phyloP scores from a whole-genome alignment of 306 rosid genomes.

The Prunus davidiana region DNA sequence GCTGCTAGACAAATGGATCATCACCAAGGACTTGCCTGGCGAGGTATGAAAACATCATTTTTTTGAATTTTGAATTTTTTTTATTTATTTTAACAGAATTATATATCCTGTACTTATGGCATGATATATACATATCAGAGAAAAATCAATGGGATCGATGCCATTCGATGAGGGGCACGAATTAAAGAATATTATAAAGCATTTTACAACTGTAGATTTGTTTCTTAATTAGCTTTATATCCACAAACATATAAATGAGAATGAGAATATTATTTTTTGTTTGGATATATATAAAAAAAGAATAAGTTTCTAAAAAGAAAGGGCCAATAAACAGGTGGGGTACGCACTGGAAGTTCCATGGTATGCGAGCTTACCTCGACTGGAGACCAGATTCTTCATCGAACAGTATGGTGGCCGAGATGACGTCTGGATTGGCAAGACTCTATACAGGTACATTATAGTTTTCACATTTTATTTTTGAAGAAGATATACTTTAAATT shows the following conservation, averaged over 20 bases:
- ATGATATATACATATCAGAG: too few species aligned
- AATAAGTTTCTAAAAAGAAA: background rate
- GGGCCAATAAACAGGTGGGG: conserved; percentile 42
- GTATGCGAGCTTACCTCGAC: conserved; percentile 69
- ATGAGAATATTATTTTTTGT: too few species aligned
- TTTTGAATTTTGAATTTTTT: background rate
- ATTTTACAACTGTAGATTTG: background rate
- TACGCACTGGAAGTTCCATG: conserved; percentile 83
- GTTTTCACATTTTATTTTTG: background rate
- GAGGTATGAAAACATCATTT: conserved; percentile 44
- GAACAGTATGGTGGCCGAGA: conserved; percentile 76
- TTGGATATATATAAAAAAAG: background rate
- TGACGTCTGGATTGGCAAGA: conserved; percentile 97
- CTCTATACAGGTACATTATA: conserved; percentile 66
- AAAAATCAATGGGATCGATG: background rate
- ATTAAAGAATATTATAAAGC: background rate
- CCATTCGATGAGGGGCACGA: background rate
- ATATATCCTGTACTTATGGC: too few species aligned
- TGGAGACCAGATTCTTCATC: conserved; percentile 75
- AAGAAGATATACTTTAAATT: too few species aligned
- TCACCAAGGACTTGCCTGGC: conserved; percentile 63
- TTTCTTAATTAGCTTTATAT: background rate
- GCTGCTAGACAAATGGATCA: conserved; percentile 88
- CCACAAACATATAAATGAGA: too few species aligned
- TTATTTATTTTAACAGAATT: too few species aligned